Base-by-base conservation (phyloP, 768 basidiomycete species). In the Mycena haematopus region DNA sequence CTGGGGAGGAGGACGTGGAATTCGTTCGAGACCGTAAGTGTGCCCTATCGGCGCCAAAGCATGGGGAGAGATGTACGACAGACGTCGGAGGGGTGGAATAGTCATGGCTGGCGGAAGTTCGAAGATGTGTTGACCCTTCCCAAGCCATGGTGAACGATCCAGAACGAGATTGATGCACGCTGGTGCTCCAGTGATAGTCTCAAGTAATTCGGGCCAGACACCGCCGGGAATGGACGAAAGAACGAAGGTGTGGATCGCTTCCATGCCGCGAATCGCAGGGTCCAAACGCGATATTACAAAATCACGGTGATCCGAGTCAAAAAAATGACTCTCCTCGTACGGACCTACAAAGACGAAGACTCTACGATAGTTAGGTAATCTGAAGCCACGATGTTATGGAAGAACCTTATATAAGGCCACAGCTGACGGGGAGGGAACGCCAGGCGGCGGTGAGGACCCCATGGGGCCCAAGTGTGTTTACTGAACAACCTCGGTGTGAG, bases 331-430 rank as follows among this genome's bases (percentile, higher is more conserved):
- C 17, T 1, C 10, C 1, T 55, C 40, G 22, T 21, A 7, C 11
- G 33, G 19, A 13, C 52, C 52, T 6, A 14, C 36, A 17, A 52
- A 8, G 11, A 2, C 40, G 13, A 52, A 52, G 22, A 53, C 15
- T 17, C 52, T 57, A 33, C 21, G 31, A 3, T n/a, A 17, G 45
- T 33, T 22, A 4, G 10, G 21, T 33, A n/a, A 45, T 13, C 10
- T 19, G 17, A 6, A 3, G n/a, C 29, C 4, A 29, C 31, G 10
- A 31, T 33, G 11, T 33, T 33, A 46, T 46, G 24, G 44, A 38
- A n/a, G n/a, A n/a, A n/a, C n/a, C n/a, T n/a, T n/a, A 57, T 57
- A 27, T 57, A 19, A 21, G 45, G 31, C 45, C 56, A 49, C 45
- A 57, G 2, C 13, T 45, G 15, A 11, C 22, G 21, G 11, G 46